Percentiles rank a stretch among this genome's conserved stretches.
Conservation (phyloP, 2,329 filamentous ascomycete species). For the Colletotrichum sp. region DNA sequence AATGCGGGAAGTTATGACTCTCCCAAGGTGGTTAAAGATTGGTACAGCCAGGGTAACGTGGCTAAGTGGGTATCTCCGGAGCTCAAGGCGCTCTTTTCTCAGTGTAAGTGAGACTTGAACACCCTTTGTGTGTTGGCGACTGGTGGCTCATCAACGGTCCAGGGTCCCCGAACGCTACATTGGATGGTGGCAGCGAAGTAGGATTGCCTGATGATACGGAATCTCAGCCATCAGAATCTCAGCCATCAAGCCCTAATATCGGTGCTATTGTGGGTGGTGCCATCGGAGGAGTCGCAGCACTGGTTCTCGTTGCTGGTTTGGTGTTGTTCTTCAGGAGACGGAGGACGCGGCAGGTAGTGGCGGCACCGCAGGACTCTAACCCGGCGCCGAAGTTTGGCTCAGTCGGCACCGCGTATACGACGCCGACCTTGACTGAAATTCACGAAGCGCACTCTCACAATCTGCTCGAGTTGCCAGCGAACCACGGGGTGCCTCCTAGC, state of each 20-base stretch:
- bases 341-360: neutral
- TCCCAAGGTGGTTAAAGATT: conserved; percentile 33
- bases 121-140: neutral
- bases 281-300: conserved; percentile 47
- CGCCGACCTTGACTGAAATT: neutral
- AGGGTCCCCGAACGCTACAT: neutral
- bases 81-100: conserved; percentile 27
- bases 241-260: conserved; percentile 25
- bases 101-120: neutral
- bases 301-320: conserved; percentile 42
- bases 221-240: conserved; percentile 18
- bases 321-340: conserved; percentile 46
- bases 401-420: neutral
- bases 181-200: neutral
- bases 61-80: conserved; percentile 28
- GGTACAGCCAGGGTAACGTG: conserved; percentile 36
- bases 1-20: conserved; percentile 37
- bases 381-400: neutral
- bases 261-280: conserved; percentile 51
- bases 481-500: neutral
- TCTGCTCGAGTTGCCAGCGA: neutral
- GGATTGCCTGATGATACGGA: neutral
- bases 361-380: neutral
- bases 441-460: neutral
- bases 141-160: fast-evolving